Conservation (phyloP, 2,329 filamentous ascomycete genomes). For the Fusarium nygamai region DNA sequence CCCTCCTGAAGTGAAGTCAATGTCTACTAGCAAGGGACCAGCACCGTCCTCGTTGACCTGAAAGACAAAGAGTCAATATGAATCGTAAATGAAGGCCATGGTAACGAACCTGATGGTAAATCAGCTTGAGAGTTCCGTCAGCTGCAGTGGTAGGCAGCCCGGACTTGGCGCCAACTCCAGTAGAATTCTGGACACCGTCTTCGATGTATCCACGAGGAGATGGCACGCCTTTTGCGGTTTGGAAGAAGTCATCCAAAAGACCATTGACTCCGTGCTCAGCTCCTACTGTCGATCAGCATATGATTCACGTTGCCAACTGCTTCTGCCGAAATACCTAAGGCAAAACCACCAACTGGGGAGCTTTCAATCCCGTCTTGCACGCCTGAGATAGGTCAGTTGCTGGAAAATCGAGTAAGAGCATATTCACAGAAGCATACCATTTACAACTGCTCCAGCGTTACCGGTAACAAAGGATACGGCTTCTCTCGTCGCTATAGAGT, state of each 20-base stretch:
- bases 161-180: neutral
- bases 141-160: neutral
- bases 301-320: fast-evolving
- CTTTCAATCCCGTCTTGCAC: conserved; percentile 4
- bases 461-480: conserved; percentile 1
- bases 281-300: neutral
- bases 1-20: conserved; percentile 5
- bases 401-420: neutral
- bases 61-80: neutral
- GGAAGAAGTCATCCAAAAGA: conserved; percentile 5
- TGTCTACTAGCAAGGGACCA: neutral
- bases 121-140: conserved; percentile 7
- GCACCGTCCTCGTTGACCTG: conserved; percentile 8
- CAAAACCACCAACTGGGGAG: neutral
- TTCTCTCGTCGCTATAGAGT: neutral
- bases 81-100: neutral
- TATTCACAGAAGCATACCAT: neutral
- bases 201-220: conserved; percentile 7
- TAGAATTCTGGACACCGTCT: neutral
- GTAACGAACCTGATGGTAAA: conserved; percentile 9
- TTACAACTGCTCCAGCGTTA: neutral
- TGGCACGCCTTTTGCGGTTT: neutral
- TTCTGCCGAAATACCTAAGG: neutral
- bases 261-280: neutral
- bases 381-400: neutral